Conservation (phyloP, 2,329 filamentous ascomycete species). For the Ascomycota sp. region DNA sequence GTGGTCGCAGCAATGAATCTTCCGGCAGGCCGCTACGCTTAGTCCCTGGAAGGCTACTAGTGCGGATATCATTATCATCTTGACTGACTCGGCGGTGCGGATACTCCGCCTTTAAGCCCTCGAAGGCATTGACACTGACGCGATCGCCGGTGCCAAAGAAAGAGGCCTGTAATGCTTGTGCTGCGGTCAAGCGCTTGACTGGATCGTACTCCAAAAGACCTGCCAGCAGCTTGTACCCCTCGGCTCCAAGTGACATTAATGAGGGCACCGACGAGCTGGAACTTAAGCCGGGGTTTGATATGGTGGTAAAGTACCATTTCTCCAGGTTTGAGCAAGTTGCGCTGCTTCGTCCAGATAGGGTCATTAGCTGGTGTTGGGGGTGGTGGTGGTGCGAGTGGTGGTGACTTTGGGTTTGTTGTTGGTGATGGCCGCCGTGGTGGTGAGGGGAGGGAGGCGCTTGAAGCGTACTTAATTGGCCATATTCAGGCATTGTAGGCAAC, state of each 20-base stretch:
- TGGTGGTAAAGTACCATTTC: slow-evolving; percentile 58
- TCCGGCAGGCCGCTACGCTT: slow-evolving; percentile 76
- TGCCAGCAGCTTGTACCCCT: slow-evolving; percentile 67
- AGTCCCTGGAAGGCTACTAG: slow-evolving; percentile 70
- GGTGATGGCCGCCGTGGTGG: slow-evolving; percentile 17
- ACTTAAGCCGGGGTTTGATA: slow-evolving; percentile 25
- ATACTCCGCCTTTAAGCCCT: slow-evolving; percentile 74
- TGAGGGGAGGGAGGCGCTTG: slow-evolving; percentile 26
- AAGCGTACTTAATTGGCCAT: slow-evolving; percentile 42
- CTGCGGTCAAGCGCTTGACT: slow-evolving; percentile 66
- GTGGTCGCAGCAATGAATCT: slow-evolving; percentile 45
- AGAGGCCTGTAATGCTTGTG: slow-evolving; percentile 70
- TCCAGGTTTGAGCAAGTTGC: slow-evolving; percentile 36
- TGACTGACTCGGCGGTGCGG: slow-evolving; percentile 77
- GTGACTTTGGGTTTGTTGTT: slow-evolving; percentile 9
- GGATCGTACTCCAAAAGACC: slow-evolving; percentile 86
- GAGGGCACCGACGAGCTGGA: slow-evolving; percentile 8
- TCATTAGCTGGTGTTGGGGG: slow-evolving; percentile 10
- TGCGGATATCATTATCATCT: slow-evolving; percentile 92
- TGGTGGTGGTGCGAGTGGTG: slow-evolving; percentile 12
- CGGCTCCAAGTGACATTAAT: slow-evolving; percentile 43
- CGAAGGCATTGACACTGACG: slow-evolving; percentile 71
- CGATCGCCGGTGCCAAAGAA: slow-evolving; percentile 66
- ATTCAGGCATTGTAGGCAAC: slow-evolving; percentile 72
- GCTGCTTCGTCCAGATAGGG: slow-evolving; percentile 7